Evolutionary conservation across 225 moss, liverwort and hornwort genomes (phyloP).

Genomic region (Pseudoscleropodium purum): DNA sequence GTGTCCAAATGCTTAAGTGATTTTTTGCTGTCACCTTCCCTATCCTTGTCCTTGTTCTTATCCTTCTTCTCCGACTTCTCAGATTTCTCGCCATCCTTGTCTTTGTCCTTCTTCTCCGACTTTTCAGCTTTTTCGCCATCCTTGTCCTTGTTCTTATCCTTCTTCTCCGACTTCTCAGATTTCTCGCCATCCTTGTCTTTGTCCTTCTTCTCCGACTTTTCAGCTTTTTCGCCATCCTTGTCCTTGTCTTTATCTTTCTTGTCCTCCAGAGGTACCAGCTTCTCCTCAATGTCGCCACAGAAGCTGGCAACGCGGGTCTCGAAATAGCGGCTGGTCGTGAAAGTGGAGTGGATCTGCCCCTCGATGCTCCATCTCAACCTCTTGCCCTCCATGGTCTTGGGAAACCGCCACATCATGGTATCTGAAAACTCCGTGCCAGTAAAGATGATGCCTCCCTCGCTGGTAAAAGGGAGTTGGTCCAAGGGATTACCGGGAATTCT

Average conservation of each 20-base stretch:
- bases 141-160: not conserved
- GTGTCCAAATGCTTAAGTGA: not conserved
- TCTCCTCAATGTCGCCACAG: constrained; percentile 40
- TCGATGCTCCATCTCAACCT: constrained; percentile 37
- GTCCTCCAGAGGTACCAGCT: constrained; percentile 10
- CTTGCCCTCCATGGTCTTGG: constrained; percentile 27
- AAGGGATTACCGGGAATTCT: constrained; percentile 30
- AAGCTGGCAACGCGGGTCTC: constrained; percentile 44
- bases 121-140: too few relatives aligned
- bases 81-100: not conserved
- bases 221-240: not conserved
- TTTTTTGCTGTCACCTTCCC: not conserved
- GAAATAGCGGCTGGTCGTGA: constrained; percentile 35
- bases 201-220: not conserved
- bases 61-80: not conserved
- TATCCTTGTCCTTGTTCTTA: not conserved
- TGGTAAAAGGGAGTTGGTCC: constrained; percentile 39
- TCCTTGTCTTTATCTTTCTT: constrained; percentile 18
- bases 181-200: constrained; percentile 1
- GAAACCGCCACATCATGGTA: constrained; percentile 50
- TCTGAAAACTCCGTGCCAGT: constrained; percentile 13
- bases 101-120: not conserved
- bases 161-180: not conserved
- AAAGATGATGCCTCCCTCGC: constrained; percentile 42
- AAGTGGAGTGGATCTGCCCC: constrained; percentile 48